Evolutionary conservation across 148 eudicot genomes (phyloP), one percentile per base, ranked within the genome.

Genomic region (Rhododendron simsii): DNA sequence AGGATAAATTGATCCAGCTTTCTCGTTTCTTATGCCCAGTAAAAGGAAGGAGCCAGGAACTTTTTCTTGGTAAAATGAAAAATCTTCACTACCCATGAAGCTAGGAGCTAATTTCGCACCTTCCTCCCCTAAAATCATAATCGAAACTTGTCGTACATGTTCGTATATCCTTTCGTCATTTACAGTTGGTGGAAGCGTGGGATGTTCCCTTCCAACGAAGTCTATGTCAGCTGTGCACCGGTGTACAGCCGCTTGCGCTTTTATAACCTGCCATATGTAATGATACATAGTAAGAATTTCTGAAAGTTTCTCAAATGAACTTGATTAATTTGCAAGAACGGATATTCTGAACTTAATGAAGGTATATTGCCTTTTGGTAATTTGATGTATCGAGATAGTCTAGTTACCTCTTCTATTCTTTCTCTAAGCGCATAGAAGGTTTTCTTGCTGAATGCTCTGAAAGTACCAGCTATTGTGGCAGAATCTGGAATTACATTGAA

Each of bases 71-170:
- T 89, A 90, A 33, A 92, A 88, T 35, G 93, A 88, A 78, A 92
- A 90, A 75, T 92, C 93, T 88, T 92, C 93, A 53, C 91, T 89
- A 9, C 91, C 93, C 91, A 90, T 90, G 83, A 86, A 81, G 12
- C 28, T 85, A 5, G 88, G 87, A 18, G 91, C 81, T 59, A 84
- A 23, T 44, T 65, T 48, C 48, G 79, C 44, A 76, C 90, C 87
- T 45, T 88, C 81, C 65, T 87, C 86, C 39, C 93, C 93, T 2
- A 90, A 51, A 44, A 92, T 73, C 86, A n/a, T 75, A 5, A 69
- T 77, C 11, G 90, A 53, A 10, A 90, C 82, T 78, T 84, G 21
- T 30, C 33, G 13, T 8, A 53, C 87, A 59, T 88, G 92, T 75
- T 90, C 85, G 14, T 89, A 90, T 69, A 91, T 82, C 67, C 37